Evolutionary conservation across 805 yeast species (phyloP), one percentile per base, ranked within the genome.

Genomic region (Komagataella mondaviorum): DNA sequence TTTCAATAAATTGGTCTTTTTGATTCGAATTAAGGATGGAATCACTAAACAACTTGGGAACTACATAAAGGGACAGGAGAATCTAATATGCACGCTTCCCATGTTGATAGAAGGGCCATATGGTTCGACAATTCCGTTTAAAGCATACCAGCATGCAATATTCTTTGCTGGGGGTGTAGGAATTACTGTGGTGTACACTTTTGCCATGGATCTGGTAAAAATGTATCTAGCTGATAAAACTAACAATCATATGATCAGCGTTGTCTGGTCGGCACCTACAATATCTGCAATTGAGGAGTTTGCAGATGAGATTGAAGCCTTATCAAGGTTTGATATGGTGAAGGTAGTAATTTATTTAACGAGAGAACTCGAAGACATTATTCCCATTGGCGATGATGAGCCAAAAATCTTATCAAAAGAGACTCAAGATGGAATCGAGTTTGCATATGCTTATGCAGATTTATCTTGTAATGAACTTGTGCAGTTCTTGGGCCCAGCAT

Each of bases 141-240:
- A 68, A 22, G 66, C 68, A 46, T 83, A 74, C 57, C 75, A 78
- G 48, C 72, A 76, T 52, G 75, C 81, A 6, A 70, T 83, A 6
- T 71, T 82, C 46, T 55, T 85, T 23, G 84, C 90, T 6, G 90
- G 88, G 48, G 91, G 93, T 30, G 79, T 79, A 51, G 93, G 93
- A 50, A 70, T 85, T 50, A 81, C 91, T 0, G 86, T 80, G 18
- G 64, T 73, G 22, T 63, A 66, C 49, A 68, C 71, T 16, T 73
- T 72, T 56, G 72, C 71, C 2, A 14, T 47, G 2, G 46, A 51
- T 2, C 51, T 59, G 16, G 73, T 68, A 6, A 56, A 58, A n/a
- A 45, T 10, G n/a, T 30, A 30, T 30, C n/a, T 30, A 10, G 39
- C 39, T 30, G 39, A 30, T 4, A 30, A 30, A 14, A 10, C 39